A percentile compares a stretch with the other conserved stretches of the same genome.
Conservation (phyloP, 1,139 yeast genomes). For the Maudiozyma humilis region DNA sequence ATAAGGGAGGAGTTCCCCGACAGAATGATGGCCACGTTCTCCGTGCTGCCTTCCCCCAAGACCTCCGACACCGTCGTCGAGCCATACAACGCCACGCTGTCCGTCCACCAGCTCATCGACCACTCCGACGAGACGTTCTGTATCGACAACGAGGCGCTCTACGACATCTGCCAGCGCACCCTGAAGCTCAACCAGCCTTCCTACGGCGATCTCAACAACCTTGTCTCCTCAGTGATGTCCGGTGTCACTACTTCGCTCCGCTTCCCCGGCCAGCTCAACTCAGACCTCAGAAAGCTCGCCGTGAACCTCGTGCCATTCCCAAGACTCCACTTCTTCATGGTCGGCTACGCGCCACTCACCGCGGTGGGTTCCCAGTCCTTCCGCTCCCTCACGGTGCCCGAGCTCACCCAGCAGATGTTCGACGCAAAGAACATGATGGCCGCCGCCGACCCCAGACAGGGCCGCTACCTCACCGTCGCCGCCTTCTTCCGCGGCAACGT, state of each 20-base stretch:
- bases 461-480: slow-evolving; percentile 89
- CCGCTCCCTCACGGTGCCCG: slow-evolving; percentile 80
- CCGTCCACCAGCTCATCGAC: slow-evolving; percentile 88
- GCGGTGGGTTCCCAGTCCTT: slow-evolving; percentile 72
- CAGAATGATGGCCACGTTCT: slow-evolving; percentile 92
- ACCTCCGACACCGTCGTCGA: slow-evolving; percentile 89
- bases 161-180: slow-evolving; percentile 80
- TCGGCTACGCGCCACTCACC: slow-evolving; percentile 86
- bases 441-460: slow-evolving; percentile 83
- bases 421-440: slow-evolving; percentile 94
- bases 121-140: slow-evolving; percentile 89
- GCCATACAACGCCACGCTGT: slow-evolving; percentile 86
- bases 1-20: slow-evolving; percentile 86
- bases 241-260: slow-evolving; percentile 83
- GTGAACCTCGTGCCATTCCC: slow-evolving; percentile 93
- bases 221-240: slow-evolving; percentile 86
- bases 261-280: slow-evolving; percentile 89
- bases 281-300: slow-evolving; percentile 84
- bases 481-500: slow-evolving; percentile 92
- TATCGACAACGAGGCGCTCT: slow-evolving; percentile 87
- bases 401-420: slow-evolving; percentile 86
- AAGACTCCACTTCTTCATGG: slow-evolving; percentile 90
- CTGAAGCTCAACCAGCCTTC: slow-evolving; percentile 72
- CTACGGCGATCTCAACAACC: slow-evolving; percentile 66
- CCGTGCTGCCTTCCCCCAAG: slow-evolving; percentile 86